Conservation (phyloP, 2,329 filamentous ascomycete genomes). For the Gyromitra esculenta region DNA sequence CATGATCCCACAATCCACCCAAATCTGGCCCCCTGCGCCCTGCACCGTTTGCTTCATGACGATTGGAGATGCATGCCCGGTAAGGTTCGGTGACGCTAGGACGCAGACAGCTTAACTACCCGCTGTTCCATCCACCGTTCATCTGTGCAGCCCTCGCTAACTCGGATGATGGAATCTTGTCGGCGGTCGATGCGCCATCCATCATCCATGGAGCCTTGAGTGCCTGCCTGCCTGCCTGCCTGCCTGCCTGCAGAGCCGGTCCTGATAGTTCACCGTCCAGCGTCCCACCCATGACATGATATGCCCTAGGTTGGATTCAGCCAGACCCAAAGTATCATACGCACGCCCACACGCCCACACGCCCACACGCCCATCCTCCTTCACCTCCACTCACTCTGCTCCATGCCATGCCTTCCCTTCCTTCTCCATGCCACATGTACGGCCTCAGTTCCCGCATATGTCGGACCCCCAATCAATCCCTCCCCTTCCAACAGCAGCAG, state of each 20-base stretch:
- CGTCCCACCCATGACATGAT: constrained; percentile 29
- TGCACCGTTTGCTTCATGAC: constrained; percentile 51
- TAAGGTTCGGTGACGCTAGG: constrained; percentile 51
- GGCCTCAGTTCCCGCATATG: constrained; percentile 47
- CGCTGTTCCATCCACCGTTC: constrained; percentile 52
- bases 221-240: neutral
- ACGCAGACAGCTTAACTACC: constrained; percentile 52
- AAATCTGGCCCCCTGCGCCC: constrained; percentile 51
- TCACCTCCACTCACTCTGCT: neutral
- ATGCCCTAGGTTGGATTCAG: constrained; percentile 39
- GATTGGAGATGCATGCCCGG: constrained; percentile 52
- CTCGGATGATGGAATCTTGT: constrained; percentile 52
- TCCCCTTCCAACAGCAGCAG: constrained; percentile 39
- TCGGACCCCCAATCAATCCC: constrained; percentile 45
- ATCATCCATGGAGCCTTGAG: constrained; percentile 46
- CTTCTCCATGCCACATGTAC: constrained; percentile 48
- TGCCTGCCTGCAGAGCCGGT: neutral
- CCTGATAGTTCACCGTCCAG: constrained; percentile 1
- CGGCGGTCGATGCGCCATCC: constrained; percentile 51
- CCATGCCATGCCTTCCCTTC: constrained; percentile 2
- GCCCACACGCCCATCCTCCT: constrained; percentile 30
- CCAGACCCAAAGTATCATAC: neutral
- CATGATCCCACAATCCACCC: constrained; percentile 51
- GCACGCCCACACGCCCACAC: constrained; percentile 34
- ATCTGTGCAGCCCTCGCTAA: constrained; percentile 51